These are phyloP conservation scores for Paraphaeosphaeria sporulosa DNA, from an alignment of 2,329 filamentous ascomycete genomes.

Conservation along the genomic window DNA sequence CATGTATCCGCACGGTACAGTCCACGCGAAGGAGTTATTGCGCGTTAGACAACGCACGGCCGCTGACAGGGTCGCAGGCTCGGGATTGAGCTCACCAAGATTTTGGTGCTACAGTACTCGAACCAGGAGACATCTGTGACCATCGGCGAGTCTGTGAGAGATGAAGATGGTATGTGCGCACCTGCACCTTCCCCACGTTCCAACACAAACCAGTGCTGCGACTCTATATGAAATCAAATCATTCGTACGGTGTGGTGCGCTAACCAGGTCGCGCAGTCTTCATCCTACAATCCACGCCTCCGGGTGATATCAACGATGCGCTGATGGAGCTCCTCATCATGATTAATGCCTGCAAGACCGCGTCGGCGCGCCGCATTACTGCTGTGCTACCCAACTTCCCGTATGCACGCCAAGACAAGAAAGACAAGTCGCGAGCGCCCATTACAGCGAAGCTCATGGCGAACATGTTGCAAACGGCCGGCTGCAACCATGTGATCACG, in stretches of 20 bases:
- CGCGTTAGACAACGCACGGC: conserved; percentile 8
- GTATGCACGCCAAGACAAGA: conserved; percentile 97
- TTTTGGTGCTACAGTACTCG: conserved; percentile 82
- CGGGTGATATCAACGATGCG: conserved; percentile 96
- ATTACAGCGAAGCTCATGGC: conserved; percentile 96
- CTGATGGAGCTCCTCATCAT: conserved; percentile 99
- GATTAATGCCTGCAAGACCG: conserved; percentile 92
- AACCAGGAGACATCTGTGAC: conserved; percentile 91
- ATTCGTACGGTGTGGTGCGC: background rate
- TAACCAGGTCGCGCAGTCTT: conserved; percentile 68
- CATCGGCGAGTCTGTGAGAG: conserved; percentile 93
- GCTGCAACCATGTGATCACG: conserved; percentile 91
- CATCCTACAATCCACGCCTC: conserved; percentile 92
- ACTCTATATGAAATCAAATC: background rate
- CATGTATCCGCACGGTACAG: background rate
- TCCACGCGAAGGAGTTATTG: background rate
- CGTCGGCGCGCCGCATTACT: conserved; percentile 88
- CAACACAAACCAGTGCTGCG: background rate
- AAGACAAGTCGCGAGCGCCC: conserved; percentile 93
- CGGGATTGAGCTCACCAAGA: conserved; percentile 79
- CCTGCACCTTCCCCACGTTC: background rate
- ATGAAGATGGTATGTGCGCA: conserved; percentile 78
- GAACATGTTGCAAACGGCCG: conserved; percentile 96
- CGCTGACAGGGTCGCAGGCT: conserved; percentile 60
- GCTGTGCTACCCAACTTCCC: conserved; percentile 96